Percentiles rank a stretch among this genome's conserved stretches.
These are phyloP conservation scores for Suhomyces wounanorum DNA, from an alignment of 1,139 yeast species.

Conservation along the genomic window DNA sequence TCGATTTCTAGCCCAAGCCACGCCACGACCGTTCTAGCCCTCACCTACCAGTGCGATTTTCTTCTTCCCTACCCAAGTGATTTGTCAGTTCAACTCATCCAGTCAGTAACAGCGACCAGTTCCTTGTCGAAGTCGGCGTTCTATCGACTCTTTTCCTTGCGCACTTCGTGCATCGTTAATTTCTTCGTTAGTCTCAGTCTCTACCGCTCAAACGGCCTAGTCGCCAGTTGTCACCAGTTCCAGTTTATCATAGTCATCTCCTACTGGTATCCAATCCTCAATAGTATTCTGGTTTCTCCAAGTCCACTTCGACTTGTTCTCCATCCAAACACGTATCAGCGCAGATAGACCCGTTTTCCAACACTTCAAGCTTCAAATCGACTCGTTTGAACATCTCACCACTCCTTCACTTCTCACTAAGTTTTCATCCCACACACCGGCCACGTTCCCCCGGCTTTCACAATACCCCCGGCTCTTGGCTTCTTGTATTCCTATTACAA, in stretches of 20 bases:
- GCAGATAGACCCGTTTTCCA: too few species aligned
- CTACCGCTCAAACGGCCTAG: not conserved
- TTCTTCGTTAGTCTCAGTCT: not conserved
- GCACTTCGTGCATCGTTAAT: not conserved
- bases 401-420: not conserved
- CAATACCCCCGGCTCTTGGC: not conserved
- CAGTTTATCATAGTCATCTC: not conserved
- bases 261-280: not conserved
- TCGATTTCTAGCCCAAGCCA: not conserved
- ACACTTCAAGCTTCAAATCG: not conserved
- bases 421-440: not conserved
- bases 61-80: not conserved
- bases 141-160: not conserved
- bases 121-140: not conserved
- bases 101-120: not conserved
- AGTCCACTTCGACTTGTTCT: not conserved
- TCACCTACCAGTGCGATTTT: not conserved
- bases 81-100: not conserved
- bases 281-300: too few species aligned
- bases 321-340: not conserved
- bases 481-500: not conserved
- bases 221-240: not conserved
- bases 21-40: slow-evolving; percentile 2
- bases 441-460: not conserved
- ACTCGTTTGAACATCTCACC: not conserved